phyloP scores from a whole-genome alignment of 805 yeast species.

The Zygotorulaspora florentina region DNA sequence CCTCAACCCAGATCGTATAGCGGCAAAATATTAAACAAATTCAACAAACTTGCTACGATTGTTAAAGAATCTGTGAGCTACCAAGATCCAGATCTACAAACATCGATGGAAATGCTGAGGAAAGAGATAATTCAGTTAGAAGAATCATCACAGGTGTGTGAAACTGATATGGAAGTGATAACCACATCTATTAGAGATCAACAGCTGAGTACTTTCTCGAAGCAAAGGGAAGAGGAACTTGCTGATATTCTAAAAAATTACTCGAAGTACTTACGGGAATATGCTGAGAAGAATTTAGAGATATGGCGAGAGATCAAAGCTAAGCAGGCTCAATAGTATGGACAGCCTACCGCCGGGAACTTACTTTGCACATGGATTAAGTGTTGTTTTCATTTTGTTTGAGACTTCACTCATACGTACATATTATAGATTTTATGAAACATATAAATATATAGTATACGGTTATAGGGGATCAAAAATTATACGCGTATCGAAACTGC shows the following conservation, averaged over 20 bases:
- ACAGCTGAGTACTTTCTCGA: constrained; percentile 32
- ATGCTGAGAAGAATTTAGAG: constrained; percentile 29
- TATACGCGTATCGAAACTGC: not conserved
- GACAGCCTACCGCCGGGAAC: too few relatives aligned
- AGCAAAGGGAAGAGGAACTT: constrained; percentile 24
- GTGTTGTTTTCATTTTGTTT: not conserved
- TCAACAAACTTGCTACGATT: constrained; percentile 30
- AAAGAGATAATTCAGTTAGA: constrained; percentile 26
- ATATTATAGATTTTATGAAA: not conserved
- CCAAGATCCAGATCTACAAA: constrained; percentile 29
- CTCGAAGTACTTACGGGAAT: constrained; percentile 28
- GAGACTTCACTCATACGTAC: not conserved
- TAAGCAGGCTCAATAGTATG: constrained; percentile 5
- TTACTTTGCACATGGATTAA: too few relatives aligned
- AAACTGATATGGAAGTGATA: constrained; percentile 31
- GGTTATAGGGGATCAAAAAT: not conserved
- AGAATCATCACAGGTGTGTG: constrained; percentile 26
- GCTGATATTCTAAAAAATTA: constrained; percentile 24
- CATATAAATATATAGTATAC: too few relatives aligned
- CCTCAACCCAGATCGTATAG: constrained; percentile 23
- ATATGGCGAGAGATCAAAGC: constrained; percentile 29
- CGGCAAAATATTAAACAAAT: constrained; percentile 27
- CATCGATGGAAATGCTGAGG: constrained; percentile 18
- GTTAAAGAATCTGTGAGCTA: constrained; percentile 33
- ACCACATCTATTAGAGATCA: constrained; percentile 29